A percentile compares a stretch with the other conserved stretches of the same genome.
These are phyloP conservation scores for Blepharisma undulans DNA, from an alignment of 169 alveolate genomes.

Conservation along the genomic window DNA sequence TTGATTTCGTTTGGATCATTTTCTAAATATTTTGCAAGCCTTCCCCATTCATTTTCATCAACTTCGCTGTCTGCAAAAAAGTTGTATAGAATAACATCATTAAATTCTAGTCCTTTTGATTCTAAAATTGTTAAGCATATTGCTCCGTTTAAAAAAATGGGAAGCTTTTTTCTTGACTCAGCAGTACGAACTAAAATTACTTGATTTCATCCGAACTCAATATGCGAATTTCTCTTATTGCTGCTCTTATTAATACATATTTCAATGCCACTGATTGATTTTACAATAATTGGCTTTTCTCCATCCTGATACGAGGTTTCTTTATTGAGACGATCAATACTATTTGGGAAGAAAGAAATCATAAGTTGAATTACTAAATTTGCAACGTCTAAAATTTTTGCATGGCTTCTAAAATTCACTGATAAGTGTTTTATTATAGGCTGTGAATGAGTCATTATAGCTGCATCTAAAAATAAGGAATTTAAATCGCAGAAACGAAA, in stretches of 20 bases:
- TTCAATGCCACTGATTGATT: background rate
- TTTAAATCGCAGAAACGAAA: slow-evolving; percentile 79
- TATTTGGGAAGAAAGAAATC: slow-evolving; percentile 75
- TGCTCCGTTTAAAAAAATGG: slow-evolving; percentile 66
- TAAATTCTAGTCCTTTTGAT: slow-evolving; percentile 87
- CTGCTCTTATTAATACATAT: background rate
- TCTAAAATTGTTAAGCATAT: slow-evolving; percentile 80
- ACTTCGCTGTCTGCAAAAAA: slow-evolving; percentile 12
- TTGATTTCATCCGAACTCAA: slow-evolving; percentile 84
- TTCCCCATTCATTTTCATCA: background rate
- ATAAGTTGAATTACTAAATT: slow-evolving; percentile 67
- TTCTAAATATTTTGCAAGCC: too few relatives aligned
- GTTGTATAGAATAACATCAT: slow-evolving; percentile 78
- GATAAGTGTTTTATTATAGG: slow-evolving; percentile 56
- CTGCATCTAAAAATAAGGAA: slow-evolving; percentile 50
- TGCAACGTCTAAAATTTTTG: slow-evolving; percentile 71
- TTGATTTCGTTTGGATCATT: too few relatives aligned
- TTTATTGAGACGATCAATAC: slow-evolving; percentile 73
- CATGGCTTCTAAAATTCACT: slow-evolving; percentile 81
- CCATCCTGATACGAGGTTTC: slow-evolving; percentile 61
- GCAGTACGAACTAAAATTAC: slow-evolving; percentile 80
- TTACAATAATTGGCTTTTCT: slow-evolving; percentile 63
- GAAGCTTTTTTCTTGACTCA: slow-evolving; percentile 67
- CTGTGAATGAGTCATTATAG: background rate
- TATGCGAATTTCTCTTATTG: slow-evolving; percentile 13